phyloP scores from a whole-genome alignment of 1,284 basidiomycete genomes.

The Puccinia brachypodii region DNA sequence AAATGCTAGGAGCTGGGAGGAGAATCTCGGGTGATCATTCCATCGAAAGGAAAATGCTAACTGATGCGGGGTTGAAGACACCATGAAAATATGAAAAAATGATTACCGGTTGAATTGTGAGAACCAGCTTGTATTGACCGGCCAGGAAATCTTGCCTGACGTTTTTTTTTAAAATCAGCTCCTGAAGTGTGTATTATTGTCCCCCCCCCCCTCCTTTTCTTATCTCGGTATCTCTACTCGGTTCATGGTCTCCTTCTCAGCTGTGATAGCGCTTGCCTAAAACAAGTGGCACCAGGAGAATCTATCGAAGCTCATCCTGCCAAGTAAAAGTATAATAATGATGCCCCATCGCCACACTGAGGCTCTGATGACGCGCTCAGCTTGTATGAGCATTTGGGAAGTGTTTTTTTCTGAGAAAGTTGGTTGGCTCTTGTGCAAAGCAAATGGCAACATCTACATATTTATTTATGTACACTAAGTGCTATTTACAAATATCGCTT shows the following conservation, averaged over 20 bases:
- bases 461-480: too few relatives aligned
- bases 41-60: too few relatives aligned
- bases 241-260: background rate
- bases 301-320: background rate
- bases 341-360: background rate
- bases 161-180: background rate
- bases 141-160: background rate
- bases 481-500: too few relatives aligned
- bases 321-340: background rate
- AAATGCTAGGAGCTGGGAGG: background rate
- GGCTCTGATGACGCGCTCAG: background rate
- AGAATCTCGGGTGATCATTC: background rate
- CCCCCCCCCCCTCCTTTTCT: background rate
- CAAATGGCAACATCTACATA: background rate
- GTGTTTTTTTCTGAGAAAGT: background rate
- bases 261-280: background rate
- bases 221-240: background rate
- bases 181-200: constrained; percentile 10
- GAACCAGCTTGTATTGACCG: background rate
- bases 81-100: background rate
- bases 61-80: background rate
- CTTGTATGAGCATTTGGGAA: background rate
- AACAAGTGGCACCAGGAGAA: background rate
- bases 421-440: background rate
- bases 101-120: background rate